Evolutionary conservation across 148 eudicot species (phyloP).

Genomic region (Chenopodium album): DNA sequence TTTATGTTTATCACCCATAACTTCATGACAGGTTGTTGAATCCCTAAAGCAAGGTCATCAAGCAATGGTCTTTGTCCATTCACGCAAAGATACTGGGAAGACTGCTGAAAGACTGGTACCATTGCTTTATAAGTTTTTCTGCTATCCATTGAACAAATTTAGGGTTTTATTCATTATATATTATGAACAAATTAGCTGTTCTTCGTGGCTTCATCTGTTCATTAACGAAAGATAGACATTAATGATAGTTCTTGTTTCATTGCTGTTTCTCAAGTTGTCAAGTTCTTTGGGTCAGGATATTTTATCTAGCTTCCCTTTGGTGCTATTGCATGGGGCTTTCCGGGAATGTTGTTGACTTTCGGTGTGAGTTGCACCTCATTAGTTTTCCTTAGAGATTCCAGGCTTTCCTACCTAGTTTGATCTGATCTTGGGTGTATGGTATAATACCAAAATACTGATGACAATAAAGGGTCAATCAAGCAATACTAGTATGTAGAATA

Average conservation of each 20-base stretch:
- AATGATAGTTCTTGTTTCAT: not conserved
- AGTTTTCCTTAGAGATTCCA: not conserved
- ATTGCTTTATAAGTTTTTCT: constrained; percentile 7
- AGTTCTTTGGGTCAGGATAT: not conserved
- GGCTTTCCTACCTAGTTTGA: not conserved
- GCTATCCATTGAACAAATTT: not conserved
- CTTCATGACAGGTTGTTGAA: constrained; percentile 65
- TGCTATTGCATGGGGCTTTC: not conserved
- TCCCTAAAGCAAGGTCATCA: constrained; percentile 87
- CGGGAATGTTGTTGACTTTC: not conserved
- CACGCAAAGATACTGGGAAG: constrained; percentile 95
- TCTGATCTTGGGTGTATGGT: not conserved
- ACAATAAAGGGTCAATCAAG: not conserved
- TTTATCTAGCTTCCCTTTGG: not conserved
- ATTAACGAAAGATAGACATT: not conserved
- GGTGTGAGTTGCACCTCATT: not conserved
- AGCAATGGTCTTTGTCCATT: constrained; percentile 98
- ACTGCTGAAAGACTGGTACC: constrained; percentile 89
- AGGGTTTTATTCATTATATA: not conserved
- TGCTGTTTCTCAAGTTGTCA: not conserved
- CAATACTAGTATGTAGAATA: not conserved
- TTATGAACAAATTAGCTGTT: not conserved
- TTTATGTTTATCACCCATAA: not conserved
- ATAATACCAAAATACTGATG: not conserved
- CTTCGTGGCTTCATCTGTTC: no score